These are phyloP conservation scores for Onygenales sp. DNA, from an alignment of 2,329 filamentous ascomycete genomes.

Conservation along the genomic window DNA sequence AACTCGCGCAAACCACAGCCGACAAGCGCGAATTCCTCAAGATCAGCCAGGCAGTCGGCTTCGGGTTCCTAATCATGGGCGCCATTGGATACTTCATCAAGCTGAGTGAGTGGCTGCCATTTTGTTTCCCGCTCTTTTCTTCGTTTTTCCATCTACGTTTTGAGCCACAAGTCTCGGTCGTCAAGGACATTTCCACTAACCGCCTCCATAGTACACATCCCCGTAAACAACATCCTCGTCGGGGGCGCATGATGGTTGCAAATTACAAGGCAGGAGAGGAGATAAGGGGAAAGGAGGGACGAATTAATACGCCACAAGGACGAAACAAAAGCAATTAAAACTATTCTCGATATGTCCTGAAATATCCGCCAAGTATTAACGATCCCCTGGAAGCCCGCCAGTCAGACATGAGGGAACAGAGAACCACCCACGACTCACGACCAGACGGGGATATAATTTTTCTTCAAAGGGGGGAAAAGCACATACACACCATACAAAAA, in stretches of 20 bases:
- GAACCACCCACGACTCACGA: too few species aligned
- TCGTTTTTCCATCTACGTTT: not conserved
- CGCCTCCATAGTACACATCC: slow-evolving; percentile 35
- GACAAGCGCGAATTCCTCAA: slow-evolving; percentile 53
- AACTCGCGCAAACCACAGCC: slow-evolving; percentile 31
- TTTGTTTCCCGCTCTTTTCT: not conserved
- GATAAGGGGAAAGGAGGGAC: not conserved
- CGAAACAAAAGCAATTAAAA: too few species aligned
- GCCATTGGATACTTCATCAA: slow-evolving; percentile 53
- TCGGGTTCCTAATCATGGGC: slow-evolving; percentile 52
- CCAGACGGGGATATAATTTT: too few species aligned
- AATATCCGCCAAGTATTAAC: too few species aligned
- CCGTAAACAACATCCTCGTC: slow-evolving; percentile 42
- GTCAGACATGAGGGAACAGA: too few species aligned
- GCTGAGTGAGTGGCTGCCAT: slow-evolving; percentile 39
- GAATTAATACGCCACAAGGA: too few species aligned
- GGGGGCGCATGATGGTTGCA: slow-evolving; percentile 30
- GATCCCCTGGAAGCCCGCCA: too few species aligned
- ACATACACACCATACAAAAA: too few species aligned
- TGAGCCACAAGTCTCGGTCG: not conserved
- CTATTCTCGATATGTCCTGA: too few species aligned
- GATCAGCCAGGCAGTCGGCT: slow-evolving; percentile 51
- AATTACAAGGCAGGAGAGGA: not conserved
- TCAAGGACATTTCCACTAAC: not conserved
- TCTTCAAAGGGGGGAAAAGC: too few species aligned